phyloP scores from a whole-genome alignment of 768 basidiomycete genomes.

The Serendipita sp. region DNA sequence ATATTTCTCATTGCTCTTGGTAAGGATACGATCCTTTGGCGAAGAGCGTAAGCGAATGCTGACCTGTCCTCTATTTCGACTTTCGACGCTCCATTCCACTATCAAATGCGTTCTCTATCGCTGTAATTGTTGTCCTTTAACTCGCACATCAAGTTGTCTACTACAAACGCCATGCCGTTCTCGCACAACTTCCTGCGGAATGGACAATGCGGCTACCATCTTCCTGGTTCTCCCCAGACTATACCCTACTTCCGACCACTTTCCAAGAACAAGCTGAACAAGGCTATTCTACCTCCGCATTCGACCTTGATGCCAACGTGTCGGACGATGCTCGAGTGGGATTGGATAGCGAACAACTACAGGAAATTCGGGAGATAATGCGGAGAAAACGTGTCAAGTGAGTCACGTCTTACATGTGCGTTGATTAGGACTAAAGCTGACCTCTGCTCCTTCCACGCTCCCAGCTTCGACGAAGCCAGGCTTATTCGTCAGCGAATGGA shows the following conservation, averaged over 20 bases:
- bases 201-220: background rate
- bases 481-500: background rate
- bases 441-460: background rate
- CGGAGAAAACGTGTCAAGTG: background rate
- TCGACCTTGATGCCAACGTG: background rate
- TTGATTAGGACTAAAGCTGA: background rate
- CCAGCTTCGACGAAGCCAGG: background rate
- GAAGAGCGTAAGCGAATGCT: too few relatives aligned
- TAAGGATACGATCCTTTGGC: too few relatives aligned
- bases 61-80: too few relatives aligned
- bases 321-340: background rate
- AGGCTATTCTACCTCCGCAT: background rate
- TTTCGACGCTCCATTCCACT: too few relatives aligned
- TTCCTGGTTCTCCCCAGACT: background rate
- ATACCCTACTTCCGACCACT: background rate
- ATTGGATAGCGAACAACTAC: background rate
- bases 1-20: too few relatives aligned
- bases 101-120: too few relatives aligned
- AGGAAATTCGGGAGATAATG: conserved; percentile 2
- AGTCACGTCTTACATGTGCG: background rate
- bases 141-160: background rate
- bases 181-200: background rate
- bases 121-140: too few relatives aligned
- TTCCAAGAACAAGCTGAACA: conserved; percentile 2
- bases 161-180: background rate